Base-by-base conservation (phyloP, 2,329 filamentous ascomycete genomes). In the Aphanoascus verrucosus region DNA sequence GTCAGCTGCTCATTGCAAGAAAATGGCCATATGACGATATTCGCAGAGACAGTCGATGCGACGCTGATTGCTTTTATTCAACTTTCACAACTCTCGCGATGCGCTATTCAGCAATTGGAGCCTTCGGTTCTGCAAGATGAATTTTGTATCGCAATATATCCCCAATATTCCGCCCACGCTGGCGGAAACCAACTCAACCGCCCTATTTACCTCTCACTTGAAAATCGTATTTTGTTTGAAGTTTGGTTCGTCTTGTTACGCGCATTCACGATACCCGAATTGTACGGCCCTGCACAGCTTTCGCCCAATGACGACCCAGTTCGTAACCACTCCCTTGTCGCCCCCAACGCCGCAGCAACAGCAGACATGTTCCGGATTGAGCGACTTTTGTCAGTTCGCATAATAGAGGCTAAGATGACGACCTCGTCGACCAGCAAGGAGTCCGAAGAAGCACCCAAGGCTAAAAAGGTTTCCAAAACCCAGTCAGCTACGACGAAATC, bases 1-100 rank as follows among this genome's bases (percentile, higher is more conserved):
- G 88, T 97, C 3, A 96, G 89, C 31, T 96, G 90, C 68, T 94
- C 93, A 15, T 75, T 98, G 20, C 87, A 94, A 60, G 93, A 97
- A 65, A 95, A 95, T 62, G 93, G 93, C 54, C 88, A 94, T 64
- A 84, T 98, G 65, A 94, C 91, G 64, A 78, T 98, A 9, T 84
- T 93, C 67, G 86, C 86, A 1, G 91, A 96, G 62, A 84, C 86
- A 28, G 23, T 28, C 53, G 90, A 95, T 60, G 83, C 86, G 45
- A 82, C 83, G 0, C 77, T 94, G 7, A 77, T 97, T 14, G 86
- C 86, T 28, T 81, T 89, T 45, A 85, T 97, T 50, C 88, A 94
- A 62, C 76, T 98, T 4, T 87, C 88, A 11, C 88, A 95, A 62
- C 76, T 98, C 6, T 93, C 89, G 15, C 81, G 93, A 52, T 93